Base-by-base conservation (phyloP, 2,329 filamentous ascomycete species). In the Arthrobotrys iridis region DNA sequence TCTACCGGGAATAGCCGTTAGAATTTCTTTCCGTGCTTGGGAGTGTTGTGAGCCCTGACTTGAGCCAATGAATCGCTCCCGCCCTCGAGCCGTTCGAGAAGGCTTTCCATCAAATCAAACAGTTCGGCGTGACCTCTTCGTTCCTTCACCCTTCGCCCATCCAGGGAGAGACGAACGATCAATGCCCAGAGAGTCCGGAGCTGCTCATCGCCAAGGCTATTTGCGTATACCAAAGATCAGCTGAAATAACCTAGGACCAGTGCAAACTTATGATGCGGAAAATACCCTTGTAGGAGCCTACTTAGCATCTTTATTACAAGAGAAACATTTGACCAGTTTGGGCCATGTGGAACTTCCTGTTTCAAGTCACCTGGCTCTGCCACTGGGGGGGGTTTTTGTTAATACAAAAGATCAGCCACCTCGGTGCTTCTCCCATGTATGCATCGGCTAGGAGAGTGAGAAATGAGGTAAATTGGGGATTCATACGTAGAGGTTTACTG, bases 81-180 rank as follows among this genome's bases (percentile, higher is more conserved):
- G 67, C 83, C 83, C n/a, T 79, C 77, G 30, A 83, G 80, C 83
- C 84, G 85, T 41, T 68, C 35, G 7, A 63, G 63, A 30, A 76
- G 40, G 5, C 8, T 33, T 46, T 73, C 68, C 43, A 73, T 30
- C n/a, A 73, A 20, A 20, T 43, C 15, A 7, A 28, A 6, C 0
- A 73, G 11, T 15, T 73, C 41, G 5, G 33, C 15, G 11, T 73
- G 50, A n/a, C 50, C 58, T 26, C 43, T 73, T 62, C 45, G 26
- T 10, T 65, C 60, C 40, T 46, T 65, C 13, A 46, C 37, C 24
- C 68, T 55, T 35, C 18, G 43, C 22, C 46, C 50, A 13, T 73
- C 68, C 15, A 73, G 41, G 4, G 59, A 50, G 6, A 73, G 22
- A 18, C 68, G 64, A 3, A 66, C 13, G 4, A 46, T 43, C 8